Evolutionary conservation across 2,329 filamentous ascomycete genomes (phyloP), one percentile per base, ranked within the genome.

Genomic region (Hypocrella siamensis): DNA sequence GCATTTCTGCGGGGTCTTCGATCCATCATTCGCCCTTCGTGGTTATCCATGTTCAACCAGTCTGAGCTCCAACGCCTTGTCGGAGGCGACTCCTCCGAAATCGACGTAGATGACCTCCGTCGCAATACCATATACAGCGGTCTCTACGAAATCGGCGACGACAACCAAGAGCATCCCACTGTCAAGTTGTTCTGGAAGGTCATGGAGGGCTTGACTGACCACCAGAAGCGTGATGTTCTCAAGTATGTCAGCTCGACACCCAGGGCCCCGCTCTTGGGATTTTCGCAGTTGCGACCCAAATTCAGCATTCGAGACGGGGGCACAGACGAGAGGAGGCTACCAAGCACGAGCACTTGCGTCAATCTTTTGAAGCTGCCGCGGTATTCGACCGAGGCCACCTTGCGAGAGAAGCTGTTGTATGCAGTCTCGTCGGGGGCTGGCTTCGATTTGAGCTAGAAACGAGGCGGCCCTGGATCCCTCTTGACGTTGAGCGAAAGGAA

Each of bases 11-110:
- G 75, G 34, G 90, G 90, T 0, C 71, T 98, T 2, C 75, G 80
- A 16, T 67, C 77, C 40, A 93, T 98, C 48, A 90, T 98, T 41
- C 79, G 86, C 36, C 86, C 88, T 0, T 73, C 74, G 4, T 98
- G 90, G 90, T 68, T 98, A 4, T 85, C 79, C 45, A 96, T 98
- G 90, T 98, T 98, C 63, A 98, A 98, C 53, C 88, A 94, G 52
- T 74, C 74, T 3, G 90, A 98, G 52, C 68, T 98, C 4, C 90
- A 96, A 56, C 90, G 83, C 2, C 75, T 98, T 5, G 80, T 98
- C 12, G 83, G 85, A 32, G 90, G 90, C 27, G 85, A 93, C 44
- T 78, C 75, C 18, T 77, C 77, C 8, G 76, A 82, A 38, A 92
- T 98, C 36, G 79, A 94, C 46, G 68, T 98, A 22, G 73, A 79